Conservation (phyloP, 805 yeast species). For the Zygosaccharomyces bailii region DNA sequence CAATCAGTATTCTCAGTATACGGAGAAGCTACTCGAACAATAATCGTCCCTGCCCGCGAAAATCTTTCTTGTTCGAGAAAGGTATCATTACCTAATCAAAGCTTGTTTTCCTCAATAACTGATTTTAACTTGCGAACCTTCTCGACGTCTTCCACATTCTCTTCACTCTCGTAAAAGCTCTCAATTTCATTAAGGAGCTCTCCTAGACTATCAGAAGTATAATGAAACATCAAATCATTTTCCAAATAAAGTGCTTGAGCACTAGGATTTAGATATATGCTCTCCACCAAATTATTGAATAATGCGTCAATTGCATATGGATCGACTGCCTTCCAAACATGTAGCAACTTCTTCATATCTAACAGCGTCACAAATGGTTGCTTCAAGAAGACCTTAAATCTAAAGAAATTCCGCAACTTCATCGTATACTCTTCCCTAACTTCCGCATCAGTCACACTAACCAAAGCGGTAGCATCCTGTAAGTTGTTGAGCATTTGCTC, state of each 20-base stretch:
- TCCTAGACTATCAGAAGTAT: conserved; percentile 16
- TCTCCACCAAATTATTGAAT: conserved; percentile 34
- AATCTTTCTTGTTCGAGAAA: neutral
- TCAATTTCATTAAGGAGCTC: conserved; percentile 15
- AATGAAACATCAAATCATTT: conserved; percentile 22
- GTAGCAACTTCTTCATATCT: conserved; percentile 23
- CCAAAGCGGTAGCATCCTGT: conserved; percentile 21
- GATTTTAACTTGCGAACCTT: conserved; percentile 19
- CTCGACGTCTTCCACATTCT: conserved; percentile 16
- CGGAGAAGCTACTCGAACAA: neutral
- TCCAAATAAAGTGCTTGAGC: conserved; percentile 17
- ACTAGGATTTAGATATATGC: conserved; percentile 27
- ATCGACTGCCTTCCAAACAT: conserved; percentile 24
- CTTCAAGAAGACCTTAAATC: conserved; percentile 29
- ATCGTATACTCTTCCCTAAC: conserved; percentile 7
- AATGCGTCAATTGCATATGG: conserved; percentile 23
- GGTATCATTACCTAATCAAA: neutral
- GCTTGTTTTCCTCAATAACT: conserved; percentile 9
- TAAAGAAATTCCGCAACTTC: conserved; percentile 27
- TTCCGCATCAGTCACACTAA: conserved; percentile 12
- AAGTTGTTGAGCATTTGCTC: conserved; percentile 32
- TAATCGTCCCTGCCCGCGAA: neutral
- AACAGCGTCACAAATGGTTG: conserved; percentile 18
- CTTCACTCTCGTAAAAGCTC: conserved; percentile 14
- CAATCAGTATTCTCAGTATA: neutral